Evolutionary conservation across 2,329 filamentous ascomycete species (phyloP).

Genomic region (Bipolaris sorokiniana): DNA sequence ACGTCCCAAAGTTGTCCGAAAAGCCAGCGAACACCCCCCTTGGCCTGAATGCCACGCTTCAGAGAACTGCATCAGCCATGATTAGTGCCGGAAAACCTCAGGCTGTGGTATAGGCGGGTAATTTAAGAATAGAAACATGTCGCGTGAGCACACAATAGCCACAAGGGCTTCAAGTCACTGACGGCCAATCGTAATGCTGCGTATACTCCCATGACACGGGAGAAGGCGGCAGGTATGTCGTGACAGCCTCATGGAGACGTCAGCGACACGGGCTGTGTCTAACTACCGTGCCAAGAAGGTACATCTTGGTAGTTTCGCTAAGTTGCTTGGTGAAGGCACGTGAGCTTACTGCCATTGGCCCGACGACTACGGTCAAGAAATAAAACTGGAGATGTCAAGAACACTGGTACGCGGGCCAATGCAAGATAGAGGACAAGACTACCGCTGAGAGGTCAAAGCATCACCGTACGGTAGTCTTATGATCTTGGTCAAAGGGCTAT

Average conservation of each 20-base stretch:
- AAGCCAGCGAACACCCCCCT: neutral
- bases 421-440: conserved; percentile 5
- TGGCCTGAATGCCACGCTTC: conserved; percentile 2
- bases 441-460: neutral
- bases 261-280: conserved; percentile 34
- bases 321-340: conserved; percentile 28
- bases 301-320: conserved; percentile 24
- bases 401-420: conserved; percentile 17
- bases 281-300: conserved; percentile 25
- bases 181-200: conserved; percentile 14
- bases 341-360: conserved; percentile 19
- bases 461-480: neutral
- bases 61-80: neutral
- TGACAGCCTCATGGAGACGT: conserved; percentile 25
- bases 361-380: conserved; percentile 21
- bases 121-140: conserved; percentile 25
- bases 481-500: conserved; percentile 9
- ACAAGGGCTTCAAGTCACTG: neutral
- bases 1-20: conserved; percentile 2
- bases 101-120: neutral
- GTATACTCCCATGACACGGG: neutral
- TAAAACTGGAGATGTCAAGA: neutral
- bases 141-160: conserved; percentile 14
- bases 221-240: neutral
- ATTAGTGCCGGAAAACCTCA: neutral